Conservation (phyloP, 78 protist genomes). For the Dictyostelium brefeldianum region DNA sequence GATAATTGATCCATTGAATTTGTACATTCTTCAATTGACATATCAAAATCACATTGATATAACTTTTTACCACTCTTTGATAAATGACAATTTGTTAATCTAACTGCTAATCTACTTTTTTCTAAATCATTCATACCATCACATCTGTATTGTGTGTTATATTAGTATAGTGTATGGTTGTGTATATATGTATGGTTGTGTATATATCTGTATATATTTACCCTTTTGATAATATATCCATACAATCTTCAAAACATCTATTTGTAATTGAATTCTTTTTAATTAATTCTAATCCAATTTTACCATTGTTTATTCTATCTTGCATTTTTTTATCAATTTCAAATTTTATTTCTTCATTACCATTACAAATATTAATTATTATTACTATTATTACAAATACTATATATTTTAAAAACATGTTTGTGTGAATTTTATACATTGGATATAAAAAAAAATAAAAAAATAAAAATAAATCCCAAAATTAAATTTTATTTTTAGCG, state of each 20-base stretch:
- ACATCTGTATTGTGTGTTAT: no score
- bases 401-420: no score
- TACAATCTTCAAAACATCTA: slow-evolving; percentile 50
- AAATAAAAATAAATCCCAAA: no score
- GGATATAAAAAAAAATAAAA: no score
- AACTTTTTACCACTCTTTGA: slow-evolving; percentile 17
- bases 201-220: neutral
- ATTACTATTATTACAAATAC: no score
- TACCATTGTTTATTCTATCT: slow-evolving; percentile 53
- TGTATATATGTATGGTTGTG: no score
- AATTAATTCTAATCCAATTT: slow-evolving; percentile 39
- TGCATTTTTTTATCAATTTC: slow-evolving; percentile 59
- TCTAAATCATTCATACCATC: slow-evolving; percentile 58
- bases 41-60: slow-evolving; percentile 30
- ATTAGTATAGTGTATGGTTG: no score
- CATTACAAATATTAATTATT: no score
- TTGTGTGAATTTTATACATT: no score
- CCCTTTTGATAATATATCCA: slow-evolving; percentile 27
- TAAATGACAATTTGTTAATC: slow-evolving; percentile 65
- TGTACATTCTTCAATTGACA: slow-evolving; percentile 69
- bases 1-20: slow-evolving; percentile 34
- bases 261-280: slow-evolving; percentile 7
- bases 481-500: no score
- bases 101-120: slow-evolving; percentile 58
- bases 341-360: neutral